Evolutionary conservation across 2,329 filamentous ascomycete genomes (phyloP).

Genomic region (Harringtonia aguacate): DNA sequence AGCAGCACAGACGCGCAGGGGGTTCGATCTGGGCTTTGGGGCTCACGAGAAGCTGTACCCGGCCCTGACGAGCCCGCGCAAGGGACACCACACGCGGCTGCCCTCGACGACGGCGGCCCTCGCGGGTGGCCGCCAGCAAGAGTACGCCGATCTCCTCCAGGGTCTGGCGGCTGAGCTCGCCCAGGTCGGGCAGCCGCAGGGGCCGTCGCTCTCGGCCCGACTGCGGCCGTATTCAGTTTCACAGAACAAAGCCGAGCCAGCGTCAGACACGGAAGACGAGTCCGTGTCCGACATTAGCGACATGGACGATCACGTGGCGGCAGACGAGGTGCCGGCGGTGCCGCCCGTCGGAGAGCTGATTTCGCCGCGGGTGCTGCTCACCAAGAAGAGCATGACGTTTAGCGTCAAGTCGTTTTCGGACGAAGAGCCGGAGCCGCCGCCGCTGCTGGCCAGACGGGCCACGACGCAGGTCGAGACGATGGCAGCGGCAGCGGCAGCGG

Average conservation of each 20-base stretch:
- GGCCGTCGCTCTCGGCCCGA: conserved; percentile 5
- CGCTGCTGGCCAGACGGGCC: background rate
- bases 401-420: conserved; percentile 9
- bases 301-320: conserved; percentile 32
- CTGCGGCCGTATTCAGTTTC: background rate
- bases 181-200: conserved; percentile 10
- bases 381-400: conserved; percentile 10
- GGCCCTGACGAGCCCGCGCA: conserved; percentile 21
- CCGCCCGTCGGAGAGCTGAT: background rate
- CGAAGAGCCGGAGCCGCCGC: conserved; percentile 6
- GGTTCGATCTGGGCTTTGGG: conserved; percentile 43
- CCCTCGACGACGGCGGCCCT: background rate
- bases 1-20: conserved; percentile 19
- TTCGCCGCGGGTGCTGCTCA: conserved; percentile 4
- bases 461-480: background rate
- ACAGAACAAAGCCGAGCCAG: background rate
- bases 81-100: conserved; percentile 18
- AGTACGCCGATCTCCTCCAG: conserved; percentile 33
- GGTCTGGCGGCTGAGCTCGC: conserved; percentile 31
- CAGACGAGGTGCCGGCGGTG: background rate
- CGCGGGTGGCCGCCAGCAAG: conserved; percentile 11
- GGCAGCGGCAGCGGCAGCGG: no score
- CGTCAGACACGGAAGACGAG: conserved; percentile 18
- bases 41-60: conserved; percentile 38
- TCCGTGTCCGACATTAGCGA: conserved; percentile 43